Evolutionary conservation across 2,329 filamentous ascomycete species (phyloP).

Genomic region (Alternaria incomplexa): DNA sequence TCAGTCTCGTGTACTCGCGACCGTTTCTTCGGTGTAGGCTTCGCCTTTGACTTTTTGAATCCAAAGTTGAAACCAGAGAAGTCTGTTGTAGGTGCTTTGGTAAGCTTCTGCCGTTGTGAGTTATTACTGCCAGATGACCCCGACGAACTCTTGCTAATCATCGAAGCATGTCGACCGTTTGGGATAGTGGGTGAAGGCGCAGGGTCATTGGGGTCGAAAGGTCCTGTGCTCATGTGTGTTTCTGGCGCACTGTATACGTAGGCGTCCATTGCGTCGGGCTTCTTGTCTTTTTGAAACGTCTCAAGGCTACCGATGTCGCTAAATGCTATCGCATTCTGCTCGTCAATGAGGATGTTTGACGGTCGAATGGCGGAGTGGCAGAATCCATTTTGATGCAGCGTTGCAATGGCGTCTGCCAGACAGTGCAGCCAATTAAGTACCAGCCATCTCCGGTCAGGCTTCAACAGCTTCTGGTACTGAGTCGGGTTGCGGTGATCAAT

Average conservation of each 20-base stretch:
- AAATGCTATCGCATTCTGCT: slow-evolving; percentile 70
- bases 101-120: slow-evolving; percentile 43
- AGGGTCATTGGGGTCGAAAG: slow-evolving; percentile 16
- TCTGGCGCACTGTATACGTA: slow-evolving; percentile 79
- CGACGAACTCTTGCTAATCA: slow-evolving; percentile 45
- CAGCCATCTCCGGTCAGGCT: slow-evolving; percentile 64
- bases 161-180: slow-evolving; percentile 35
- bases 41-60: slow-evolving; percentile 39
- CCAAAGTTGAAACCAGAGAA: slow-evolving; percentile 49
- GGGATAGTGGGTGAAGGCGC: slow-evolving; percentile 20
- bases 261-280: slow-evolving; percentile 67
- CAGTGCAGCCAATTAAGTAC: slow-evolving; percentile 79
- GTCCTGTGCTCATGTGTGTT: slow-evolving; percentile 40
- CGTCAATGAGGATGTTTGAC: slow-evolving; percentile 71
- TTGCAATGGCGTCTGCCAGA: slow-evolving; percentile 70
- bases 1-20: slow-evolving; percentile 43
- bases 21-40: slow-evolving; percentile 34
- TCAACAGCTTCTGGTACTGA: slow-evolving; percentile 67
- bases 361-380: slow-evolving; percentile 74
- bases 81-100: slow-evolving; percentile 42
- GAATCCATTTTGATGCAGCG: slow-evolving; percentile 68
- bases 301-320: slow-evolving; percentile 62
- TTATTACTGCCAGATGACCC: slow-evolving; percentile 40
- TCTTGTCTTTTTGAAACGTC: slow-evolving; percentile 60
- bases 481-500: slow-evolving; percentile 66